A percentile compares a stretch with the other conserved stretches of the same genome.
Evolutionary conservation across 441 rosid species (phyloP).

Genomic region (Populus hybrid): DNA sequence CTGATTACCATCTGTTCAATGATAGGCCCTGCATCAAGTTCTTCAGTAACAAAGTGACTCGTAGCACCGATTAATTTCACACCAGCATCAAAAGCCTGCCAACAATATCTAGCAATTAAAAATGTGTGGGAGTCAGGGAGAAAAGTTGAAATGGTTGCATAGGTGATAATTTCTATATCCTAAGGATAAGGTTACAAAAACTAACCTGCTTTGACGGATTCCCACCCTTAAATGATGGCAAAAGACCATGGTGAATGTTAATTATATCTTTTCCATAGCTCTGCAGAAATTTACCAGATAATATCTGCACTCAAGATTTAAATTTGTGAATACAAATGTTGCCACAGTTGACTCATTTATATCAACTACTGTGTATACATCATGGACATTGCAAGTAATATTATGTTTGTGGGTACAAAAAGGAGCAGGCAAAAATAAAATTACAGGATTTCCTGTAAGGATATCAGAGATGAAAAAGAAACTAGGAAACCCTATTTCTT

Average conservation of each 20-base stretch:
- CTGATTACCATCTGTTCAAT: conserved; percentile 39
- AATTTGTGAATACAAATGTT: neutral
- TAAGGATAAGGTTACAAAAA: conserved; percentile 6
- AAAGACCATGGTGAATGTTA: conserved; percentile 96
- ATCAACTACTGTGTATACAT: neutral
- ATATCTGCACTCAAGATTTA: conserved; percentile 42
- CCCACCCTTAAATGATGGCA: conserved; percentile 93
- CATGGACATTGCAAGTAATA: neutral
- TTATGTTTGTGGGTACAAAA: neutral
- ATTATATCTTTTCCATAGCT: conserved; percentile 82
- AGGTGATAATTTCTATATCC: conserved; percentile 7
- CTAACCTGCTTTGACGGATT: conserved; percentile 77
- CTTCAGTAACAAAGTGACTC: conserved; percentile 15
- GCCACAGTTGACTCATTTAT: neutral
- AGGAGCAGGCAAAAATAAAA: neutral
- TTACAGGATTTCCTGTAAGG: neutral
- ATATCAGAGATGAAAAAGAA: conserved; percentile 1
- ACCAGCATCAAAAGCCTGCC: conserved; percentile 95
- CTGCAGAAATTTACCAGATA: conserved; percentile 70
- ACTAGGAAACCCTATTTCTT: conserved; percentile 13
- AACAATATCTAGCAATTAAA: conserved; percentile 35
- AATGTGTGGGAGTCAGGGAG: conserved; percentile 11
- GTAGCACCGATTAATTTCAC: conserved; percentile 96
- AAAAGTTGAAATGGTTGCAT: conserved; percentile 3
- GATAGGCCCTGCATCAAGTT: neutral